Conservation (phyloP, 2,329 filamentous ascomycete genomes). For the Emydomyces testavorans region DNA sequence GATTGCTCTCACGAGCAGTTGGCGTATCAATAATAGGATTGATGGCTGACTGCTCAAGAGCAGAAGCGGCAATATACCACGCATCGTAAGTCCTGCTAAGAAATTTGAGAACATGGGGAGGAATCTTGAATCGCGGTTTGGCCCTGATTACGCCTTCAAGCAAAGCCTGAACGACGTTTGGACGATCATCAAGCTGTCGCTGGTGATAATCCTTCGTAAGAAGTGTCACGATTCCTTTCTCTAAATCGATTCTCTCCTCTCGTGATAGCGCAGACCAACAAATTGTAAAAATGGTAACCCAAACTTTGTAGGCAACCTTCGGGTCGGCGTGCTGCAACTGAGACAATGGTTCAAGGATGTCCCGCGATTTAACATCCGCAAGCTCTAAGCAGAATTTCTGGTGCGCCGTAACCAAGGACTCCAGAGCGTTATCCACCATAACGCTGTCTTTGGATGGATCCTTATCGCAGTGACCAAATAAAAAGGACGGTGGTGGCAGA, state of each 20-base stretch:
- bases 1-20: conserved; percentile 78
- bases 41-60: conserved; percentile 80
- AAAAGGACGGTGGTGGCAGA: conserved; percentile 58
- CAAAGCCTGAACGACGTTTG: conserved; percentile 88
- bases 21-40: conserved; percentile 74
- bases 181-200: conserved; percentile 84
- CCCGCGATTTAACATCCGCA: conserved; percentile 73
- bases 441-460: conserved; percentile 52
- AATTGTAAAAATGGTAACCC: conserved; percentile 82
- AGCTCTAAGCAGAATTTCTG: conserved; percentile 74
- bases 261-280: conserved; percentile 81
- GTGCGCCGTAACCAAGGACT: conserved; percentile 65
- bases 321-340: conserved; percentile 86
- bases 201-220: conserved; percentile 93
- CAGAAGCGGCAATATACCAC: conserved; percentile 89
- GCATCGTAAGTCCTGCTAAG: conserved; percentile 86
- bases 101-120: conserved; percentile 92
- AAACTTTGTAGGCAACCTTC: conserved; percentile 73
- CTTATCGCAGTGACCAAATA: conserved; percentile 62
- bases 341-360: conserved; percentile 77
- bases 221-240: conserved; percentile 79
- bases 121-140: conserved; percentile 79
- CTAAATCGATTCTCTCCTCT: conserved; percentile 80
- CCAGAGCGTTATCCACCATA: conserved; percentile 73
- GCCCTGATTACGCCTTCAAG: conserved; percentile 77